phyloP scores from a whole-genome alignment of 2,329 filamentous ascomycete species.

The Macroventuria anomochaeta region DNA sequence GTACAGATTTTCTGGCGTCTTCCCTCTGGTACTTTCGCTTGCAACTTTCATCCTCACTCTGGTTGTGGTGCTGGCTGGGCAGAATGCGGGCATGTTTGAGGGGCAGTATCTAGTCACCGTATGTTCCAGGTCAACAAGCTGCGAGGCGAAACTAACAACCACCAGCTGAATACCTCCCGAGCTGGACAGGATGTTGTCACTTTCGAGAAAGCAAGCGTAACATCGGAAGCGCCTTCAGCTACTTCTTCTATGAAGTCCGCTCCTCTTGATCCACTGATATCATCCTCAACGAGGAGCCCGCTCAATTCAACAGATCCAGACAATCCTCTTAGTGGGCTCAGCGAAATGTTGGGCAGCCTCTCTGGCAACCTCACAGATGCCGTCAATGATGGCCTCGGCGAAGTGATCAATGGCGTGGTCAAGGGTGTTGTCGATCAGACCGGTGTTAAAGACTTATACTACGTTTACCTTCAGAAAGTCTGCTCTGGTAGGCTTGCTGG shows the following conservation, averaged over 20 bases:
- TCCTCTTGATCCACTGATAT: slow-evolving; percentile 13
- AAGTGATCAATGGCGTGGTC: slow-evolving; percentile 18
- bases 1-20: slow-evolving; percentile 29
- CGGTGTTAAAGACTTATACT: slow-evolving; percentile 22
- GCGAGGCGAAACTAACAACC: slow-evolving; percentile 1
- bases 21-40: slow-evolving; percentile 20
- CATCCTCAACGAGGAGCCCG: slow-evolving; percentile 19
- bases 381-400: slow-evolving; percentile 19
- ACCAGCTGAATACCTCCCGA: slow-evolving; percentile 26
- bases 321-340: slow-evolving; percentile 7
- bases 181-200: slow-evolving; percentile 25
- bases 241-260: slow-evolving; percentile 3
- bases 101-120: slow-evolving; percentile 29
- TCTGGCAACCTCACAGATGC: slow-evolving; percentile 19
- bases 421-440: slow-evolving; percentile 9
- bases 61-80: slow-evolving; percentile 28
- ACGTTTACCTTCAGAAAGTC: slow-evolving; percentile 19
- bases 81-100: slow-evolving; percentile 17
- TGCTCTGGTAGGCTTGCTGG: slow-evolving; percentile 8
- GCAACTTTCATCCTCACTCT: slow-evolving; percentile 26
- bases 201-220: slow-evolving; percentile 21
- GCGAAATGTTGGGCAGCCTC: slow-evolving; percentile 8
- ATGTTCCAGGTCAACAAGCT: background rate
- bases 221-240: slow-evolving; percentile 1
- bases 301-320: slow-evolving; percentile 18